Conservation (phyloP, 306 rosid genomes). For the Vachellia pachyceras region DNA sequence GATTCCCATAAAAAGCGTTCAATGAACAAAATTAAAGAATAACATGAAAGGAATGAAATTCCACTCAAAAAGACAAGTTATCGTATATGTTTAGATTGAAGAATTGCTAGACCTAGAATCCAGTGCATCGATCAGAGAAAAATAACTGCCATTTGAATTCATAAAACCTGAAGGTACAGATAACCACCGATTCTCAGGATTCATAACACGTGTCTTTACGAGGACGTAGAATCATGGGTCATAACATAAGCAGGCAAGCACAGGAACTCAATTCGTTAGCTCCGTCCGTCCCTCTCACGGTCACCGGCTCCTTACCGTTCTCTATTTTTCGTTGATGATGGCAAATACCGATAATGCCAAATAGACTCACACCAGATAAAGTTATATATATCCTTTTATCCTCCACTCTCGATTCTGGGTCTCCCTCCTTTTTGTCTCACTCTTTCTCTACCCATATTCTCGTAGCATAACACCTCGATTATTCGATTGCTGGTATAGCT, state of each 20-base stretch:
- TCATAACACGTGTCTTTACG: background rate
- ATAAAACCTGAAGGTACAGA: background rate
- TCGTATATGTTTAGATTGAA: no score
- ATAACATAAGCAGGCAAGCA: background rate
- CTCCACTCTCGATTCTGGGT: constrained; percentile 30
- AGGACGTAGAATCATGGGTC: background rate
- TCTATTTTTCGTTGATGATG: background rate
- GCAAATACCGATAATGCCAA: constrained; percentile 19
- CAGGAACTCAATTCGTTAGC: background rate
- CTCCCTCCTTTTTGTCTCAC: background rate
- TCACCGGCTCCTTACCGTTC: background rate
- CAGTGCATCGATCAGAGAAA: background rate
- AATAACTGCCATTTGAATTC: background rate
- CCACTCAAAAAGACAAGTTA: no score
- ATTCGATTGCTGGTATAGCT: background rate
- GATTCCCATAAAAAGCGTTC: background rate
- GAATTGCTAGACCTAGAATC: background rate
- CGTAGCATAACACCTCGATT: background rate
- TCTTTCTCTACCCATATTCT: constrained; percentile 20
- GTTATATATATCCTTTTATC: constrained; percentile 34
- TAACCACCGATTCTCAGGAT: background rate
- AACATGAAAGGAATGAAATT: no score
- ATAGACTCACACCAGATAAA: constrained; percentile 1
- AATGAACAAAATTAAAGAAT: no score
- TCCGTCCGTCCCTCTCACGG: background rate